A percentile compares a stretch with the other conserved stretches of the same genome.
Conservation (phyloP, 2,329 filamentous ascomycete genomes). For the Neopestalotiopsis rosae region DNA sequence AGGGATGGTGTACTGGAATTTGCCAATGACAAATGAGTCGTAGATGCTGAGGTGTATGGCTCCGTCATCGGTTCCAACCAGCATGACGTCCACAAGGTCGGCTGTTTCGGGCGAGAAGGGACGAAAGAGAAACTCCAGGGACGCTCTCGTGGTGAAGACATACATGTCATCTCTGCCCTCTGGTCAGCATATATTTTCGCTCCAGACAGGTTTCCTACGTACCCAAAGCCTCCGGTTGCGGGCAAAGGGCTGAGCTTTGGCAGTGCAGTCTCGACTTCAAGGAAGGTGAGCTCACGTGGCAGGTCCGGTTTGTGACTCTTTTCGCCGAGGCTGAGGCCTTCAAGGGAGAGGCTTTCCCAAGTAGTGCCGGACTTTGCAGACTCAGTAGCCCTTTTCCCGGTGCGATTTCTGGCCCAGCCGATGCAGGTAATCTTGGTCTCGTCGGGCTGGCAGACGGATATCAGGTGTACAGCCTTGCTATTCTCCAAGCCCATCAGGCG, state of each 20-base stretch:
- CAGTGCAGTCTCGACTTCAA: constrained; percentile 78
- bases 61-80: constrained; percentile 75
- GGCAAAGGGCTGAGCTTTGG: constrained; percentile 79
- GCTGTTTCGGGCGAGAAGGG: constrained; percentile 66
- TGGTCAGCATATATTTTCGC: constrained; percentile 23
- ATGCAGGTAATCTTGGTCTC: constrained; percentile 55
- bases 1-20: constrained; percentile 54
- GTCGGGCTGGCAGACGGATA: constrained; percentile 54
- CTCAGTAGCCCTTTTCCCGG: constrained; percentile 32
- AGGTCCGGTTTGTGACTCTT: constrained; percentile 54
- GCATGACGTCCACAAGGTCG: constrained; percentile 79
- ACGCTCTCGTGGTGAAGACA: constrained; percentile 72
- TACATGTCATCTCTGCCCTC: constrained; percentile 57
- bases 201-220: constrained; percentile 39
- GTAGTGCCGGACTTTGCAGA: constrained; percentile 22
- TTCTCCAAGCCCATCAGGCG: constrained; percentile 80
- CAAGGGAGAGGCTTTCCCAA: constrained; percentile 37
- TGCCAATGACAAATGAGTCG: constrained; percentile 82
- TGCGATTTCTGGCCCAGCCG: constrained; percentile 56
- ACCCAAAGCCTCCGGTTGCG: constrained; percentile 66
- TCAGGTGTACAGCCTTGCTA: constrained; percentile 80
- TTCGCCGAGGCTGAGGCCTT: constrained; percentile 33
- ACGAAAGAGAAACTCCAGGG: constrained; percentile 73
- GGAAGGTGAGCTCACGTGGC: constrained; percentile 73
- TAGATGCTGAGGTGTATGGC: constrained; percentile 81